A percentile compares a stretch with the other conserved stretches of the same genome.
These are phyloP conservation scores for Brassica rapa DNA, from an alignment of 345 rosid genomes.

Conservation along the genomic window DNA sequence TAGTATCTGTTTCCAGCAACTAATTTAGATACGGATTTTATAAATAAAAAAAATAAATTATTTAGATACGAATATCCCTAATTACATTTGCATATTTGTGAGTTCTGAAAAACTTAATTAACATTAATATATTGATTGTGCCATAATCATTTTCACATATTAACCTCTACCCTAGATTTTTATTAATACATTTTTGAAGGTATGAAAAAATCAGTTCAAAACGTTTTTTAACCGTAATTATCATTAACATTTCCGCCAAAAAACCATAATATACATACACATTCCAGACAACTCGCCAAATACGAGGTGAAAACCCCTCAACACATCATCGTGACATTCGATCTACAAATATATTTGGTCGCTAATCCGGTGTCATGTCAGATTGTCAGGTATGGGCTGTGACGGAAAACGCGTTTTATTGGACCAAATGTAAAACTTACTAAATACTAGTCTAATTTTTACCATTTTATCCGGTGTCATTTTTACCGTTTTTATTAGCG, in stretches of 20 bases:
- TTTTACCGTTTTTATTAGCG: background rate
- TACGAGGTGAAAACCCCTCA: background rate
- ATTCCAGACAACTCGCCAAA: background rate
- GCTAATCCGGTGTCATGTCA: constrained; percentile 1
- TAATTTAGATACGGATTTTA: background rate
- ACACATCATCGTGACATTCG: constrained; percentile 8
- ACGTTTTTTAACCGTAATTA: background rate
- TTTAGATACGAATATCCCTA: no score
- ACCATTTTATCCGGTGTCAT: background rate
- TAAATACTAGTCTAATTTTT: background rate
- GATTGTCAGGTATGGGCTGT: constrained; percentile 1
- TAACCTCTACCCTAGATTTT: background rate
- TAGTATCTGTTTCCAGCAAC: constrained; percentile 9
- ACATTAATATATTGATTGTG: no score
- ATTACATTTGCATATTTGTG: no score
- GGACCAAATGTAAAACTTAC: background rate
- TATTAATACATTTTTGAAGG: background rate
- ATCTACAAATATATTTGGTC: constrained; percentile 7
- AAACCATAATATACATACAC: background rate
- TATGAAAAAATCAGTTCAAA: background rate
- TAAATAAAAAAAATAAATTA: background rate
- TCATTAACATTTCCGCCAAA: background rate
- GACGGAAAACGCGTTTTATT: constrained; percentile 21
- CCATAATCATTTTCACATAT: background rate
- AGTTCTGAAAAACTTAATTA: no score